Evolutionary conservation across 176 grass and related monocot species (phyloP).

Genomic region (Dactylis glomerata): DNA sequence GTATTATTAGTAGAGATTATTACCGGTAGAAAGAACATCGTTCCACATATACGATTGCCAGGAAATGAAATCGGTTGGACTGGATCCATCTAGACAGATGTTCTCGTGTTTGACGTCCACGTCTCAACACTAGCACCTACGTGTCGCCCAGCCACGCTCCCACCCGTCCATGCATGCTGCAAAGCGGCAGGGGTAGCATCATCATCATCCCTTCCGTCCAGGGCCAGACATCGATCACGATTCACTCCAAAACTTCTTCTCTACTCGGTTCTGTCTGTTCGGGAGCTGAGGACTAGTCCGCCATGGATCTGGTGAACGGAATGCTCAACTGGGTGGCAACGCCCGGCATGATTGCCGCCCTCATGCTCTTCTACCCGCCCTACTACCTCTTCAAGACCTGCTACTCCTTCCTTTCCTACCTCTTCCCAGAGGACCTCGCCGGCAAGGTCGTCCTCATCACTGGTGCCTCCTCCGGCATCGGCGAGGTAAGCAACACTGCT

Average conservation of each 20-base stretch:
- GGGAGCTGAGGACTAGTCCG: background rate
- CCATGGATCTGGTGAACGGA: slow-evolving; percentile 43
- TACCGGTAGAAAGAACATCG: too few species aligned
- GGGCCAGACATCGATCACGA: background rate
- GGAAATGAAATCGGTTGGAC: too few species aligned
- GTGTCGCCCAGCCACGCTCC: background rate
- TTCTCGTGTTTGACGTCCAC: background rate
- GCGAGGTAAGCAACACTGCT: slow-evolving; percentile 37
- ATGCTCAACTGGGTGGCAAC: slow-evolving; percentile 41
- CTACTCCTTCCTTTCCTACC: slow-evolving; percentile 54
- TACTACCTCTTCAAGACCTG: slow-evolving; percentile 62
- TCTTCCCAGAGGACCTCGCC: slow-evolving; percentile 62
- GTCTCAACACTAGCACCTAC: background rate
- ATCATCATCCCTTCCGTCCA: background rate
- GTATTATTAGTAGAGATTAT: too few species aligned
- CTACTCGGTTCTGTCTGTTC: background rate
- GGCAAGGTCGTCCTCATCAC: slow-evolving; percentile 87
- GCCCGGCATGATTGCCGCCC: slow-evolving; percentile 36
- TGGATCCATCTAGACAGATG: background rate
- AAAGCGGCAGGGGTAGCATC: background rate
- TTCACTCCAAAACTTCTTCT: too few species aligned
- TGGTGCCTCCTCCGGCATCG: slow-evolving; percentile 82
- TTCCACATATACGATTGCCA: too few species aligned
- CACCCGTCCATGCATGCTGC: background rate
- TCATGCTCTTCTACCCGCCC: slow-evolving; percentile 64